These are phyloP conservation scores for Amylostereum chailletii DNA, from an alignment of 1,284 basidiomycete genomes.

Conservation along the genomic window DNA sequence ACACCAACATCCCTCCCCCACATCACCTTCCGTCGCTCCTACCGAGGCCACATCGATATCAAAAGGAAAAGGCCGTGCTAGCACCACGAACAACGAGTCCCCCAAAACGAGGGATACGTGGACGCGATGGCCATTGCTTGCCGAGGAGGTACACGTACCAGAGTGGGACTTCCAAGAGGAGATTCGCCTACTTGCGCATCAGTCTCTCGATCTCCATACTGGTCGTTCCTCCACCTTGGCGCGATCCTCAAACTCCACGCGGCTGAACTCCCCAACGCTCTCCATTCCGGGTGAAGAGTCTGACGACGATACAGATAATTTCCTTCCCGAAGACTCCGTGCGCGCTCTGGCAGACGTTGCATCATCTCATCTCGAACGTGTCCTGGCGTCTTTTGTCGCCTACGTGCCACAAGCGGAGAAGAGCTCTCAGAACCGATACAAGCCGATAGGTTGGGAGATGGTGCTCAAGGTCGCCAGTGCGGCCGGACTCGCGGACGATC, in stretches of 20 bases:
- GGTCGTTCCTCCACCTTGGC: conserved; percentile 1
- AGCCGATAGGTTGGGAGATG: conserved; percentile 40
- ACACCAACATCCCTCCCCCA: not conserved
- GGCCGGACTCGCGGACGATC: conserved; percentile 27
- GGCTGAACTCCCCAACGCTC: conserved; percentile 14
- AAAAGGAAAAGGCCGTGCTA: conserved; percentile 6
- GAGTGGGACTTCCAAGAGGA: conserved; percentile 58
- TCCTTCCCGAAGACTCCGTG: conserved; percentile 14
- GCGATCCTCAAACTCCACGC: not conserved
- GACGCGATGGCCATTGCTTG: conserved; percentile 60
- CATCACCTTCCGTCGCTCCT: conserved; percentile 3
- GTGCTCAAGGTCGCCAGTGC: conserved; percentile 36
- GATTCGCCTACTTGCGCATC: conserved; percentile 32
- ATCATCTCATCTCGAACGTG: conserved; percentile 31
- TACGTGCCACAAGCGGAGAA: conserved; percentile 36
- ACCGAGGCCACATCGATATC: conserved; percentile 10
- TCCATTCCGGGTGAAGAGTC: conserved; percentile 23
- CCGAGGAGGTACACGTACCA: conserved; percentile 45
- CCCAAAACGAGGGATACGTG: conserved; percentile 29
- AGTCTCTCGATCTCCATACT: conserved; percentile 12
- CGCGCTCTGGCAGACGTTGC: conserved; percentile 23
- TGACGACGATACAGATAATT: conserved; percentile 26
- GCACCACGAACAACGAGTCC: conserved; percentile 16
- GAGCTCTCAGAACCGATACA: conserved; percentile 42
- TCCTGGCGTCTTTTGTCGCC: conserved; percentile 35